Base-by-base conservation (phyloP, 495 filamentous ascomycete species). In the Aspergillus wentii region DNA sequence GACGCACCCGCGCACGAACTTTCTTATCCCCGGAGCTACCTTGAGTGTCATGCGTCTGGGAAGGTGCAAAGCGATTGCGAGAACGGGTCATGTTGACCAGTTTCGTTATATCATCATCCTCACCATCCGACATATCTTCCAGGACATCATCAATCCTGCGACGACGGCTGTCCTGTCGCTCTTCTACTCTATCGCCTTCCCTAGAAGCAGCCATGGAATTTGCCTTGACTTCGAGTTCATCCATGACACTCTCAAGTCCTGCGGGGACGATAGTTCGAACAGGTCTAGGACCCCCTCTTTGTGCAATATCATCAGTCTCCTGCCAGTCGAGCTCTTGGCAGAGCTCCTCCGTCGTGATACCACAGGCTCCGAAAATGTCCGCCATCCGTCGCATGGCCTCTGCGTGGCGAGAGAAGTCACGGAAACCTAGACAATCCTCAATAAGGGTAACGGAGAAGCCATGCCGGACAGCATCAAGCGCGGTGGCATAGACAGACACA, bases 341-440 rank as follows among this genome's bases (percentile, higher is more conserved):
- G 10, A 90, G 56, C 23, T 82, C 74, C 14, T 62, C 56, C 19
- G 80, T 77, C 4, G 66, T 72, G 21, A 82, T 66, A 8, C 80
- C 69, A 35, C 78, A 75, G 28, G 85, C 86, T 17, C 85, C 87
- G 19, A 89, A 80, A 27, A 86, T 76, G 37, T 86, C 80, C 1
- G 70, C 70, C 66, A 98, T 84, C 42, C 86, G 77, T 20, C 72
- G 73, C 46, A 96, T 67, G 3, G 92, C 83, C 54, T 82, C 77
- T 32, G 82, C 75, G 51, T 95, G 86, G 10, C 86, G 78, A 13
- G 66, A 61, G 36, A 80, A 74, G 49, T 69, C 79, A 27, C 90
- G 80, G 52, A 83, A 96, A 8, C 89, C 92, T 28, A 95, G 71
- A 54, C 91, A 96, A 55, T 98, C 89, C 32, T 91, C 84, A 18